These are phyloP conservation scores for Colletotrichum chlorophyti DNA, from an alignment of 2,329 filamentous ascomycete genomes.

Conservation along the genomic window DNA sequence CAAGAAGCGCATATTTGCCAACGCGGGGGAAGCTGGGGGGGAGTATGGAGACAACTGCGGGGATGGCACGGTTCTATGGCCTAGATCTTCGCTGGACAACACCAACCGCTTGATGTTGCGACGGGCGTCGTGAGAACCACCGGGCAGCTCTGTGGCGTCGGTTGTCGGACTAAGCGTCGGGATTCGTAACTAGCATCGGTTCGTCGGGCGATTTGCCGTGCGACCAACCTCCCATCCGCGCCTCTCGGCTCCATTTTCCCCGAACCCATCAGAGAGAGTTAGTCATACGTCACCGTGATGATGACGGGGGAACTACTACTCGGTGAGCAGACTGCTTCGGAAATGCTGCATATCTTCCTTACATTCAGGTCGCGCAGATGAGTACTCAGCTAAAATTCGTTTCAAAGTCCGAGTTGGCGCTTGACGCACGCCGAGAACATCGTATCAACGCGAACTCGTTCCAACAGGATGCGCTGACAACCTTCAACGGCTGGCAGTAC, in stretches of 20 bases:
- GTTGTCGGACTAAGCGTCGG: constrained; percentile 16
- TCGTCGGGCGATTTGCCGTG: constrained; percentile 16
- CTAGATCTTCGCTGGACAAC: not conserved
- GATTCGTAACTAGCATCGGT: not conserved
- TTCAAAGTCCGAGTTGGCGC: constrained; percentile 3
- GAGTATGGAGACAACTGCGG: constrained; percentile 1
- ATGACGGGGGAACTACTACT: no score
- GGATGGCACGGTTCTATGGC: constrained; percentile 1
- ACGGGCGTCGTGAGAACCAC: constrained; percentile 15
- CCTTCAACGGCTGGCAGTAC: constrained; percentile 25
- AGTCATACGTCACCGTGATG: constrained; percentile 15
- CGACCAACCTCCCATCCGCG: constrained; percentile 6
- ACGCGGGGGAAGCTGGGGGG: constrained; percentile 13
- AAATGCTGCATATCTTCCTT: no score
- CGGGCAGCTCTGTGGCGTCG: not conserved
- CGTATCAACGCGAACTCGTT: constrained; percentile 27
- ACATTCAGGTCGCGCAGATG: no score
- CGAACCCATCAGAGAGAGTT: not conserved
- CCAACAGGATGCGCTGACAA: constrained; percentile 24
- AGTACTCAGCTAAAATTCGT: not conserved
- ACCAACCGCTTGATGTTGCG: not conserved
- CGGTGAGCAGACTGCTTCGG: no score
- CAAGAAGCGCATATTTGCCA: not conserved
- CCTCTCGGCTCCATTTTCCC: constrained; percentile 19
- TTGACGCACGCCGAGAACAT: constrained; percentile 22